Conservation (phyloP, 2,329 filamentous ascomycete species). For the Berkeleyomyces rouxiae region DNA sequence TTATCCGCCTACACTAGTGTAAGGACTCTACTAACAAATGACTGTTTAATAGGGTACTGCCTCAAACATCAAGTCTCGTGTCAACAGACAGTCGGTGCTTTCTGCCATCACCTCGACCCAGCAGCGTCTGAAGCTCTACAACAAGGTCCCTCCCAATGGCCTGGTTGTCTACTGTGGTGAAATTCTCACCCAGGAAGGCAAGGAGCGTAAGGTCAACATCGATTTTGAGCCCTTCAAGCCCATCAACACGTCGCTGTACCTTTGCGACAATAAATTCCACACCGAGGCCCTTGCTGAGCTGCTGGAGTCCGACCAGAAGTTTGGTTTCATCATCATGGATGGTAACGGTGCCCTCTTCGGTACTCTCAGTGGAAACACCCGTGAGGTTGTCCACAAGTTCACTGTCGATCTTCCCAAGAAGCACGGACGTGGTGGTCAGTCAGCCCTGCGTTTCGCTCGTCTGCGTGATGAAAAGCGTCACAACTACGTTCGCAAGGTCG, state of each 20-base stretch:
- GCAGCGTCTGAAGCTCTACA: constrained; percentile 97
- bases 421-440: constrained; percentile 99
- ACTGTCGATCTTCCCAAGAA: constrained; percentile 98
- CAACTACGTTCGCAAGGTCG: constrained; percentile 98
- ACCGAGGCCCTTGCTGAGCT: constrained; percentile 94
- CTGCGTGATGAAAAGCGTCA: constrained; percentile 98
- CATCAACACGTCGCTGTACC: constrained; percentile 97
- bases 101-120: constrained; percentile 98
- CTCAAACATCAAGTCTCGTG: constrained; percentile 98
- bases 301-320: constrained; percentile 96
- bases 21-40: neutral
- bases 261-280: constrained; percentile 99
- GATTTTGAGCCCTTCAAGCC: constrained; percentile 99
- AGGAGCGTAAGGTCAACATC: constrained; percentile 99
- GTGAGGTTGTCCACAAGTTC: constrained; percentile 95
- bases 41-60: constrained; percentile 57
- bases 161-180: constrained; percentile 98
- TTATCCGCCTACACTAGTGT: neutral
- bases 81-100: constrained; percentile 94
- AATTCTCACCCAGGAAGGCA: constrained; percentile 97
- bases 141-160: constrained; percentile 94
- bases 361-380: constrained; percentile 90
- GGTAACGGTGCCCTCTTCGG: constrained; percentile 96
- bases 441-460: constrained; percentile 96
- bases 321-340: constrained; percentile 99